Evolutionary conservation across 208 protist species (phyloP).

Genomic region (Wallacemonas sp.): DNA sequence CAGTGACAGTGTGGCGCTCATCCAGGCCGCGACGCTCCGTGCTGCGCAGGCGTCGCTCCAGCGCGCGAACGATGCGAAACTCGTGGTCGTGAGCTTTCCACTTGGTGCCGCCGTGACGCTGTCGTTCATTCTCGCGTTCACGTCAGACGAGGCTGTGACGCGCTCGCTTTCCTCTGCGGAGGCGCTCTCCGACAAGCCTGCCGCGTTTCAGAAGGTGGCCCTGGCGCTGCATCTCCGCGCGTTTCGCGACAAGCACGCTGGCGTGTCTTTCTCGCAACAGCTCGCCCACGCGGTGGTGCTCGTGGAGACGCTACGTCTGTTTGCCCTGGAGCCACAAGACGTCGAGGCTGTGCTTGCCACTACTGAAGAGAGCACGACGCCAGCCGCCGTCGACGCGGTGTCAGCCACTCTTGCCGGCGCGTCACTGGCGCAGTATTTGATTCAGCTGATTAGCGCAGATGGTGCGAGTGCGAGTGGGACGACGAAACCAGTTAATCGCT

Average conservation of each 20-base stretch:
- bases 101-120: conserved; percentile 18
- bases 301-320: conserved; percentile 31
- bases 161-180: conserved; percentile 28
- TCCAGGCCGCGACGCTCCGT: background rate
- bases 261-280: conserved; percentile 13
- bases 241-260: background rate
- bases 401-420: conserved; percentile 44
- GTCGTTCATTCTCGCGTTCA: conserved; percentile 36
- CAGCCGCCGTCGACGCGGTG: conserved; percentile 20
- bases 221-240: conserved; percentile 34
- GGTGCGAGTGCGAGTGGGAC: conserved; percentile 13
- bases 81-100: conserved; percentile 8
- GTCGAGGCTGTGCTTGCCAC: background rate
- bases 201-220: conserved; percentile 31
- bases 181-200: conserved; percentile 25
- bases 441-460: conserved; percentile 25
- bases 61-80: background rate
- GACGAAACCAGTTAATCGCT: conserved; percentile 14
- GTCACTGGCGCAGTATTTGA: conserved; percentile 46
- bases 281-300: conserved; percentile 17
- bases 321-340: conserved; percentile 26
- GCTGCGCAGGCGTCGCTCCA: background rate
- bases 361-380: conserved; percentile 6
- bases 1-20: conserved; percentile 2
- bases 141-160: conserved; percentile 6